Evolutionary conservation across 2,329 filamentous ascomycete species (phyloP).

Genomic region (Leptosphaerulina australis): DNA sequence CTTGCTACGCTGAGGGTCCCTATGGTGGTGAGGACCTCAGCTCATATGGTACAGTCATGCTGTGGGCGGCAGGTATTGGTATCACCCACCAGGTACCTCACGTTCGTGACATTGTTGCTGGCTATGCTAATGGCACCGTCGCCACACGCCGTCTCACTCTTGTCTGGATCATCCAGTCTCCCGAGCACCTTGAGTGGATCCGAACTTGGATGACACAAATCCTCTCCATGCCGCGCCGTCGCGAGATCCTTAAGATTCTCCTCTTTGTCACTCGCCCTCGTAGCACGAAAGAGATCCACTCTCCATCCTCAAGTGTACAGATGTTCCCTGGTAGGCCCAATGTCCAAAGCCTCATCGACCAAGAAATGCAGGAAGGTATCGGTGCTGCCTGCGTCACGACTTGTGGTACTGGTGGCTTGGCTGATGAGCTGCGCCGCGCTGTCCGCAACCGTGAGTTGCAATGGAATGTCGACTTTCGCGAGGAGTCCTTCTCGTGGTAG

Average conservation of each 20-base stretch:
- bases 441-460: constrained; percentile 68
- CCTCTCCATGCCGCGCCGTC: constrained; percentile 77
- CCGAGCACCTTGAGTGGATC: constrained; percentile 91
- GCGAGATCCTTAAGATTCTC: constrained; percentile 82
- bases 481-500: constrained; percentile 76
- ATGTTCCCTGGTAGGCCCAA: constrained; percentile 93
- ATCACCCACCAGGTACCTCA: constrained; percentile 96
- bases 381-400: constrained; percentile 89
- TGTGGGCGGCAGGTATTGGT: constrained; percentile 90
- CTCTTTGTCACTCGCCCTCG: constrained; percentile 90
- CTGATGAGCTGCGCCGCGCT: constrained; percentile 74
- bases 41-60: constrained; percentile 88
- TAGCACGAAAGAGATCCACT: constrained; percentile 79
- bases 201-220: constrained; percentile 89
- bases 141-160: constrained; percentile 82
- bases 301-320: constrained; percentile 78
- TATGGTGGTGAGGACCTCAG: constrained; percentile 83
- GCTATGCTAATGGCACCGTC: constrained; percentile 70
- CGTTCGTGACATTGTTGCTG: constrained; percentile 67
- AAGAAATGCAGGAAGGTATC: constrained; percentile 80
- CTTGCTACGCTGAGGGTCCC: constrained; percentile 84
- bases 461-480: constrained; percentile 76
- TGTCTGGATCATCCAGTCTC: constrained; percentile 91
- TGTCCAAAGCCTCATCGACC: constrained; percentile 75
- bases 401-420: constrained; percentile 74